Evolutionary conservation across 805 yeast genomes (phyloP), one percentile per base, ranked within the genome.

Genomic region (Lipomyces japonicus): DNA sequence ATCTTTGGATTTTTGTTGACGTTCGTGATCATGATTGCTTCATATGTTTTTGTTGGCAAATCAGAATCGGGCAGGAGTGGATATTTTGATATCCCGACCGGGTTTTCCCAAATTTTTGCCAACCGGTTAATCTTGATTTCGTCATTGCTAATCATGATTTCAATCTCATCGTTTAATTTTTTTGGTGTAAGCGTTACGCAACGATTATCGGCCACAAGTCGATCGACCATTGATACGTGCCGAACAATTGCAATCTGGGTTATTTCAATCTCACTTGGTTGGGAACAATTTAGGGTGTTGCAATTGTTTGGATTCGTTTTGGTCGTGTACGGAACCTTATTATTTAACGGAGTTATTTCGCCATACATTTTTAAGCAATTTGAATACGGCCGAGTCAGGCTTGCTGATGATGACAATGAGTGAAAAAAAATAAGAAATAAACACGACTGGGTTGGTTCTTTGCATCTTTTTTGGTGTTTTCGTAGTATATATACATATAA

Each of bases 221-320:
- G 93, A 62, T 80, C 88, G 21, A 86, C 93, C 1, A 77, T 86
- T 44, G 95, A 86, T 62, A 81, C 89, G 0, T 81, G 85, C 51
- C 74, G 95, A 57, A 85, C 93, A 0, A 67, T 84, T 22, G 66
- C 83, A 24, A 90, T 86, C 16, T 86, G 95, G 95, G 34, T 81
- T 1, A 76, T 83, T 6, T 86, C 93, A 0, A 68, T 86, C 44
- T 45, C 66, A 21, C 61, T 85, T 55, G 93, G 91, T 2, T 86
- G 93, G 95, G 93, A 86, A 65, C 60, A 72, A 1, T 86, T 84
- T 68, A 72, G 73, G 19, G 60, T 69, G n/a, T 65, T 82, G 44
- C 95, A 86, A 64, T 68, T 80, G 19, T 25, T 76, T 18, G 95
- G 93, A 0, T 86, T 86, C 61, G 68, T 63, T 0, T 61, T 80